Evolutionary conservation across 345 rosid species (phyloP).

Genomic region (Linum lewisii): DNA sequence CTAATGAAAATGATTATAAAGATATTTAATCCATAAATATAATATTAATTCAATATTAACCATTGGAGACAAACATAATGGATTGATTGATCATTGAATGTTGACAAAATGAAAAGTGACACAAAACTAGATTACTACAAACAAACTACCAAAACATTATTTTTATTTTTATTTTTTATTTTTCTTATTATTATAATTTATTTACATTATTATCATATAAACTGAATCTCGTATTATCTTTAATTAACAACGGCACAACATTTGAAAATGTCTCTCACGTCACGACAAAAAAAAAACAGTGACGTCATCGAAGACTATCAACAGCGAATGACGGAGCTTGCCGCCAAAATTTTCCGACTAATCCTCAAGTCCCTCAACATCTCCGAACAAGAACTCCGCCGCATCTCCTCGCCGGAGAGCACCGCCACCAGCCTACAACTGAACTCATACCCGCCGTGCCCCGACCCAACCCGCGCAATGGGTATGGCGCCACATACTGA

Average conservation of each 20-base stretch:
- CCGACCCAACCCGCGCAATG: constrained; percentile 87
- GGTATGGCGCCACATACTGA: constrained; percentile 89
- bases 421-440: constrained; percentile 41
- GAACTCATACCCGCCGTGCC: constrained; percentile 79
- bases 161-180: not conserved
- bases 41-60: no score
- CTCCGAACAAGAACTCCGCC: constrained; percentile 13
- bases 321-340: not conserved
- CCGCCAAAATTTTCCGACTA: not conserved
- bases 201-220: no score
- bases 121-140: no score
- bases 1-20: no score
- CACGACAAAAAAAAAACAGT: no score
- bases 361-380: constrained; percentile 12
- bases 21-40: no score
- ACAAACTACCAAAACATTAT: not conserved
- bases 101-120: no score
- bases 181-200: not conserved
- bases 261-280: no score
- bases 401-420: not conserved
- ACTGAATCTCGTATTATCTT: no score
- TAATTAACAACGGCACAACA: no score
- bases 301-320: not conserved
- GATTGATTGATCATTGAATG: no score
- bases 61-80: no score